Evolutionary conservation across 2,329 filamentous ascomycete species (phyloP).

Genomic region (Fusarium setosum): DNA sequence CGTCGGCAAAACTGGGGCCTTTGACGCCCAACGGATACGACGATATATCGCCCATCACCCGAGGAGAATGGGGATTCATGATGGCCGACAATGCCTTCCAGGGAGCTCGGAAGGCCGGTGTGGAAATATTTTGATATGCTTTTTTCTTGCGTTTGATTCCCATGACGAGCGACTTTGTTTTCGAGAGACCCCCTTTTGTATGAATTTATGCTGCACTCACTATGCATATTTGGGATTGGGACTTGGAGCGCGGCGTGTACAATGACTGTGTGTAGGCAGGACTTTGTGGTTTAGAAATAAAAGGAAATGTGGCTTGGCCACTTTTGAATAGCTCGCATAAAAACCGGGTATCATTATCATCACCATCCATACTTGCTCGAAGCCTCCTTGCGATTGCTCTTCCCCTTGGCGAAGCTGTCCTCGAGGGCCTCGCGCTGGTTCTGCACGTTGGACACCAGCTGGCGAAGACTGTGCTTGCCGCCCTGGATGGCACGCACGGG

Average conservation of each 20-base stretch:
- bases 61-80: conserved; percentile 72
- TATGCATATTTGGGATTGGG: conserved; percentile 16
- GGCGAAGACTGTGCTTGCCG: conserved; percentile 85
- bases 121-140: conserved; percentile 50
- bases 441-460: conserved; percentile 85
- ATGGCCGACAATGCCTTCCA: conserved; percentile 61
- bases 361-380: conserved; percentile 86
- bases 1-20: conserved; percentile 53
- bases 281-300: conserved; percentile 5
- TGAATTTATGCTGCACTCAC: conserved; percentile 8
- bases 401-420: conserved; percentile 88
- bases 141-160: conserved; percentile 3
- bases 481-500: conserved; percentile 87
- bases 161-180: conserved; percentile 20
- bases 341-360: conserved; percentile 43
- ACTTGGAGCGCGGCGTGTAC: conserved; percentile 22
- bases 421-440: conserved; percentile 89
- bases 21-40: conserved; percentile 69
- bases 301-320: conserved; percentile 4
- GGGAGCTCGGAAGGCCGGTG: conserved; percentile 57
- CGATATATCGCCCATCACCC: conserved; percentile 71
- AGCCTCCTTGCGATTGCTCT: conserved; percentile 83
- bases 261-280: background rate
- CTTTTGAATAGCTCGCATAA: conserved; percentile 21
- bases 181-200: conserved; percentile 19